Evolutionary conservation across 768 basidiomycete species (phyloP).

Genomic region (Lentinula boryana): DNA sequence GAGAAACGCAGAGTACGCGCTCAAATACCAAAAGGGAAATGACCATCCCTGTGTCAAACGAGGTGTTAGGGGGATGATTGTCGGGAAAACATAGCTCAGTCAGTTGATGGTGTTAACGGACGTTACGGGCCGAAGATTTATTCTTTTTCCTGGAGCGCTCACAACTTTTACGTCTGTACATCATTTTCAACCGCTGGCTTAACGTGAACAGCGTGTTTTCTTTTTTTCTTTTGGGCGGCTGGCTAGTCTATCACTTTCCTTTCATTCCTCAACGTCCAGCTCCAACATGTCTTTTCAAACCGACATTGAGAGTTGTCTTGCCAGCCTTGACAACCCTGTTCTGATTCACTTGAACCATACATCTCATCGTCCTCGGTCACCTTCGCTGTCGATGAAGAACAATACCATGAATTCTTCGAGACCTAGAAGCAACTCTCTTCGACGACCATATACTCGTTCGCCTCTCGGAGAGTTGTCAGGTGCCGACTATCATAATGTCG

Average conservation of each 20-base stretch:
- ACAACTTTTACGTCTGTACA: too few species aligned
- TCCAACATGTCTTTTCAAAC: neutral
- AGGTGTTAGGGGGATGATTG: neutral
- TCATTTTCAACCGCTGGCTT: too few species aligned
- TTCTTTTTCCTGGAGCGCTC: too few species aligned
- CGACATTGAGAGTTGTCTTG: conserved; percentile 3
- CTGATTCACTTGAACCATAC: neutral
- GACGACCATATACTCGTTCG: conserved; percentile 3
- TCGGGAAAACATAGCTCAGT: neutral
- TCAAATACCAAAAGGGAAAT: neutral
- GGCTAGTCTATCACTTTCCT: too few species aligned
- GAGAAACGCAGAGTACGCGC: neutral
- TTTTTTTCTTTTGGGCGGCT: too few species aligned
- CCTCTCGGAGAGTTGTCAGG: neutral
- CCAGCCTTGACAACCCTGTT: neutral
- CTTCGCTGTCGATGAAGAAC: neutral
- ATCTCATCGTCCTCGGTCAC: neutral
- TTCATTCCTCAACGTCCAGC: too few species aligned
- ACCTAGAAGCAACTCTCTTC: neutral
- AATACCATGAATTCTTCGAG: neutral
- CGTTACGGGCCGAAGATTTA: neutral
- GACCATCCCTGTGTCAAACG: neutral
- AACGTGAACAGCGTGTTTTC: too few species aligned
- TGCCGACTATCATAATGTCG: neutral
- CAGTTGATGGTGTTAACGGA: neutral